Evolutionary conservation across 1,139 yeast genomes (phyloP).

Genomic region (Hanseniaspora uvarum): DNA sequence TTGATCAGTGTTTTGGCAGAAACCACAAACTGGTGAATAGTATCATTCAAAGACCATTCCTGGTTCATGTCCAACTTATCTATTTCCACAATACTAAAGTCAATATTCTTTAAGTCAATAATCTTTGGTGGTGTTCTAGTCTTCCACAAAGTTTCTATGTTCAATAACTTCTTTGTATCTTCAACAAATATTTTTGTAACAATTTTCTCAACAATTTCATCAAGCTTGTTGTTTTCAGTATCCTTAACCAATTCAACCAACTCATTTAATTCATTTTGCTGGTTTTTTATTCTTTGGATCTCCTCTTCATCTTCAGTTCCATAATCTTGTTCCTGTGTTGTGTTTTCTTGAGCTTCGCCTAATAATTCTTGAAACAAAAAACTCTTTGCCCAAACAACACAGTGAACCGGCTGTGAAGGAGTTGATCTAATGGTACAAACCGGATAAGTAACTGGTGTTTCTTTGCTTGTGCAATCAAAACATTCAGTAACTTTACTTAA

Average conservation of each 20-base stretch:
- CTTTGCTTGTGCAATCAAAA: conserved; percentile 82
- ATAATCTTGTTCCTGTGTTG: conserved; percentile 37
- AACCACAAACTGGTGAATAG: conserved; percentile 48
- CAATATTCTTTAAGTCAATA: conserved; percentile 33
- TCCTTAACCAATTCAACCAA: conserved; percentile 43
- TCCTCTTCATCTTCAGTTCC: conserved; percentile 60
- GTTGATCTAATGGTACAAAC: conserved; percentile 96
- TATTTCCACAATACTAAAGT: conserved; percentile 22
- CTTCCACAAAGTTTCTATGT: conserved; percentile 72
- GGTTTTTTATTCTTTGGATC: conserved; percentile 55
- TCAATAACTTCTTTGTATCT: conserved; percentile 65
- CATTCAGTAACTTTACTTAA: conserved; percentile 78
- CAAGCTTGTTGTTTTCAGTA: conserved; percentile 20
- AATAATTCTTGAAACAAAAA: conserved; percentile 76
- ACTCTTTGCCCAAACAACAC: conserved; percentile 95
- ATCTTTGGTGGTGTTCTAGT: conserved; percentile 60
- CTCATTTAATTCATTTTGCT: conserved; percentile 64
- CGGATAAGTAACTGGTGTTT: conserved; percentile 81
- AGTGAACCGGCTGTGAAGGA: conserved; percentile 91
- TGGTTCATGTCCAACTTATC: conserved; percentile 23
- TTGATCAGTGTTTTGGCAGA: conserved; percentile 43
- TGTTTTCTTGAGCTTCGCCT: conserved; percentile 34
- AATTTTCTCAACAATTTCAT: conserved; percentile 34
- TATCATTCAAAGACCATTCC: conserved; percentile 55
- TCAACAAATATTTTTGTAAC: conserved; percentile 47